Evolutionary conservation across 208 protist species (phyloP).

Genomic region (Leishmania major): DNA sequence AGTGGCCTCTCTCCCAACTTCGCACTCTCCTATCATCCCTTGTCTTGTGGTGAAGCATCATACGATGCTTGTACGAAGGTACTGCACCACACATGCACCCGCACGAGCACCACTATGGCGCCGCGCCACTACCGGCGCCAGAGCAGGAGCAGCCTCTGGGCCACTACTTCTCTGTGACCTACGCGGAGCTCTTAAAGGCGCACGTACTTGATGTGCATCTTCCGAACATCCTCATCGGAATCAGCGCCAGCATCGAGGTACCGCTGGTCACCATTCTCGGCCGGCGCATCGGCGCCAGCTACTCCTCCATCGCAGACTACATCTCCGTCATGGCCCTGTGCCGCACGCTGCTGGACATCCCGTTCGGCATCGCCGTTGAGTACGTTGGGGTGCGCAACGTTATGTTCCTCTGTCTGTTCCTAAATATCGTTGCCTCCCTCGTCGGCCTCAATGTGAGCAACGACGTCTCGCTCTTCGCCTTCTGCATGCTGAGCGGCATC

Average conservation of each 20-base stretch:
- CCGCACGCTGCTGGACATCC: slow-evolving; percentile 69
- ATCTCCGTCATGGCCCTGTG: slow-evolving; percentile 56
- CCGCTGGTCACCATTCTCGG: slow-evolving; percentile 76
- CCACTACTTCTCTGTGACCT: slow-evolving; percentile 26
- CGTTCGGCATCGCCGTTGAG: slow-evolving; percentile 65
- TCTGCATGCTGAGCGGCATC: slow-evolving; percentile 65
- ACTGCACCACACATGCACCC: not conserved
- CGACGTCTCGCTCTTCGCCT: slow-evolving; percentile 34
- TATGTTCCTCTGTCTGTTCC: slow-evolving; percentile 55
- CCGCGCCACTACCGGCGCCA: not conserved
- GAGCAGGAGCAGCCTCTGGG: slow-evolving; percentile 4
- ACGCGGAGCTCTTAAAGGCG: slow-evolving; percentile 42
- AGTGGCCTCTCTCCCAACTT: not conserved
- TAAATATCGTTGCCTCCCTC: slow-evolving; percentile 42
- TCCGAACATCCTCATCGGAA: slow-evolving; percentile 77
- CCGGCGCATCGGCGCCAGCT: slow-evolving; percentile 48
- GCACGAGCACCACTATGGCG: not conserved
- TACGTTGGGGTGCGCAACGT: slow-evolving; percentile 66
- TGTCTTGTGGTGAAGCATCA: not conserved
- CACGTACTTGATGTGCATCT: slow-evolving; percentile 81
- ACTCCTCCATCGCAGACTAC: slow-evolving; percentile 60
- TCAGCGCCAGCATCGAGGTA: slow-evolving; percentile 70
- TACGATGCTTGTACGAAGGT: not conserved
- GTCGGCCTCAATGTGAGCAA: slow-evolving; percentile 38
- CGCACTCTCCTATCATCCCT: not conserved